Base-by-base conservation (phyloP, 148 eudicot genomes). In the Rhododendron griersonianum region DNA sequence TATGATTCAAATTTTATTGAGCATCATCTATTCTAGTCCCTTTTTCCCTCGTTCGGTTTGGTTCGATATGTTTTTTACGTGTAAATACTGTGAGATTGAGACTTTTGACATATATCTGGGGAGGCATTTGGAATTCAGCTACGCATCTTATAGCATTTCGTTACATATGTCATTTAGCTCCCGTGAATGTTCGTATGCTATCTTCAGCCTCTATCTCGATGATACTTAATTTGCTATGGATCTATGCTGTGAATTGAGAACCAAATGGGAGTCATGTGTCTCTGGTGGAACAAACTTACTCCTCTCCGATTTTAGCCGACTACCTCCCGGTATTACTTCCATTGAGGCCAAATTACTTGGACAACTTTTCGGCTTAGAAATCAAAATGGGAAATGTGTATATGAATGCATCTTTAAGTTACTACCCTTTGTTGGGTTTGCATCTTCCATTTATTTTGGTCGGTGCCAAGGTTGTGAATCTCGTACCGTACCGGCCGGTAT, bases 31-130 rank as follows among this genome's bases (percentile, higher is more conserved):
- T 59, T 86, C 48, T 28, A 10, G 37, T 67, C 11, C 28, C 25
- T 35, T 1, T 41, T 57, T 44, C 39, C 47, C 57, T 85, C 63
- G 37, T 65, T 81, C 44, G 74, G 79, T 55, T 63, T 82, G 69
- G 11, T 85, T 44, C 28, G 1, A 28, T 71, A 78, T 44, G 21
- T 67, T 39, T 59, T 83, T 83, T 79, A 33, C 84, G 35, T 88
- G 88, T 83, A 85, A 10, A 86, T 86, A 83, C 81, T 6, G 57
- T 83, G 88, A 33, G 39, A 71, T 1, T 30, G 76, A 71, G 76
- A 75, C 63, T 59, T 41, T 67, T 83, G 84, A 83, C 83, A 0
- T 55, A 77, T 65, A 35, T 21, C 73, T 30, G 88, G 80, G 83
- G 44, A 83, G 57, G 78, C 67, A 67, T 83, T 80, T 83, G 81